Evolutionary conservation across 352 stramenopile species (phyloP).

Genomic region (Pythium scleroteichum): DNA sequence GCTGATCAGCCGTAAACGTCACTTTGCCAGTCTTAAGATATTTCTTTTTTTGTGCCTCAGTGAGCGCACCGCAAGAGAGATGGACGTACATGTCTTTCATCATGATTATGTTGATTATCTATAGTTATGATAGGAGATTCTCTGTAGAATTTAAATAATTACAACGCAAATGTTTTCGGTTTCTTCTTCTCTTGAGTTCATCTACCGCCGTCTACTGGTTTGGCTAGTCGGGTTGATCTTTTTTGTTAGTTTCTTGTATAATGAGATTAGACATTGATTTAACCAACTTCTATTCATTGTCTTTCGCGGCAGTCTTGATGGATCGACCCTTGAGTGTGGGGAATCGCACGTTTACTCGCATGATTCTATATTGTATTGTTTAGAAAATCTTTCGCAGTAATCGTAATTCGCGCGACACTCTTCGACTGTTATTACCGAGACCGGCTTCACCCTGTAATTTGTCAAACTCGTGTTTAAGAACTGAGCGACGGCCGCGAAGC

Average conservation of each 20-base stretch:
- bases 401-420: slow-evolving; percentile 9
- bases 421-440: slow-evolving; percentile 6
- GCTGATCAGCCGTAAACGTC: slow-evolving; percentile 8
- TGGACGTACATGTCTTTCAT: slow-evolving; percentile 2
- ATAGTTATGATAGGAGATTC: slow-evolving; percentile 2
- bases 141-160: slow-evolving; percentile 21
- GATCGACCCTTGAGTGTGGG: not conserved
- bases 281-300: slow-evolving; percentile 8
- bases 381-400: slow-evolving; percentile 11
- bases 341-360: slow-evolving; percentile 1
- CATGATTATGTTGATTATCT: slow-evolving; percentile 3
- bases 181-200: slow-evolving; percentile 12
- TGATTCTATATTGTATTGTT: slow-evolving; percentile 13
- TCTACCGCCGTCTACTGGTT: slow-evolving; percentile 15
- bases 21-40: slow-evolving; percentile 6
- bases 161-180: slow-evolving; percentile 14
- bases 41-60: slow-evolving; percentile 9
- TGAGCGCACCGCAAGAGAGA: slow-evolving; percentile 2
- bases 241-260: slow-evolving; percentile 1
- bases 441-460: slow-evolving; percentile 1
- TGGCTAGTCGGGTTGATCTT: not conserved
- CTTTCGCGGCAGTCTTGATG: slow-evolving; percentile 3
- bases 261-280: slow-evolving; percentile 8
- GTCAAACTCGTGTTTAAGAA: slow-evolving; percentile 17
- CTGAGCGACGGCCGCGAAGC: not conserved